Percentiles rank a stretch among this genome's conserved stretches.
phyloP scores from a whole-genome alignment of 768 basidiomycete genomes.

The Nidularia pulvinata region DNA sequence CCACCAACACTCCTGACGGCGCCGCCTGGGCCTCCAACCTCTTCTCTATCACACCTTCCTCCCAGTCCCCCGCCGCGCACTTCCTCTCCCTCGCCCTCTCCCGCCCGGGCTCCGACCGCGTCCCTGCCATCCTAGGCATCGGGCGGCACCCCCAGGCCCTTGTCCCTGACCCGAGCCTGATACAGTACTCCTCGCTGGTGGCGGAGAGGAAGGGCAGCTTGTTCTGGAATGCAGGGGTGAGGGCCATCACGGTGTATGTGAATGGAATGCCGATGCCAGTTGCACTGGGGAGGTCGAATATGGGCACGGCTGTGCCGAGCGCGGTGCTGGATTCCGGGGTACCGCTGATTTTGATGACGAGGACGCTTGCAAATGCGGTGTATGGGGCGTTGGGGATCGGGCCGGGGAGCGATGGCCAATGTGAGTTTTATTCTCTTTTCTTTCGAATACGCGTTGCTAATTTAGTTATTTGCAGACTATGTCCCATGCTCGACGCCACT shows the following conservation, averaged over 20 bases:
- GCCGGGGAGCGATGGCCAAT: slow-evolving; percentile 60
- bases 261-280: slow-evolving; percentile 39
- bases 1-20: slow-evolving; percentile 56
- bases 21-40: slow-evolving; percentile 70
- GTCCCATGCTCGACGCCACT: slow-evolving; percentile 71
- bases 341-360: slow-evolving; percentile 64
- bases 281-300: slow-evolving; percentile 32
- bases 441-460: neutral
- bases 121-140: slow-evolving; percentile 66
- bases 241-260: slow-evolving; percentile 62
- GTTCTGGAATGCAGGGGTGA: slow-evolving; percentile 65
- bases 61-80: slow-evolving; percentile 51
- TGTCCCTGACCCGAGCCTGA: slow-evolving; percentile 48
- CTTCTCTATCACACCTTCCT: slow-evolving; percentile 60
- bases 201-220: slow-evolving; percentile 34
- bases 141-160: slow-evolving; percentile 60
- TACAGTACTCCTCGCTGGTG: slow-evolving; percentile 50
- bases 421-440: slow-evolving; percentile 35
- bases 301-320: slow-evolving; percentile 46
- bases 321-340: slow-evolving; percentile 78
- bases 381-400: slow-evolving; percentile 72
- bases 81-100: slow-evolving; percentile 71
- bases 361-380: slow-evolving; percentile 66
- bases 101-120: slow-evolving; percentile 58
- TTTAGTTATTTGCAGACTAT: slow-evolving; percentile 49